Percentiles rank a stretch among this genome's conserved stretches.
These are phyloP conservation scores for Calonectria fujianensis DNA, from an alignment of 2,329 filamentous ascomycete species.

Conservation along the genomic window DNA sequence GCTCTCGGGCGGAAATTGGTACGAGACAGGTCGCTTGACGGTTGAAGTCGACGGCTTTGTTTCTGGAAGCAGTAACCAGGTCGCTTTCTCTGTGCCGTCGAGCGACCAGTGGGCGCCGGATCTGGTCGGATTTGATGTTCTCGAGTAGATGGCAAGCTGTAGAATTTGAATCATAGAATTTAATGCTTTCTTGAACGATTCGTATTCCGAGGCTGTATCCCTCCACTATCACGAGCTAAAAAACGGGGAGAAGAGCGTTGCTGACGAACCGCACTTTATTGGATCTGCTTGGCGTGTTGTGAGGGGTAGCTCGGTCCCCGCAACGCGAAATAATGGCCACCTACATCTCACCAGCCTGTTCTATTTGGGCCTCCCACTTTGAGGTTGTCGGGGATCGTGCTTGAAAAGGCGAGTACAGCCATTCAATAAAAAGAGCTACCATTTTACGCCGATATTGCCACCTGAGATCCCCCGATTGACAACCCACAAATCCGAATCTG, in stretches of 20 bases:
- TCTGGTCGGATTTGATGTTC: slow-evolving; percentile 64
- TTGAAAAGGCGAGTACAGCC: background rate
- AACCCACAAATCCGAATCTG: no score
- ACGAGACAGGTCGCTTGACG: slow-evolving; percentile 66
- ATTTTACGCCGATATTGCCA: no score
- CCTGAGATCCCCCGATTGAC: no score
- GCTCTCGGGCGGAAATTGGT: slow-evolving; percentile 70
- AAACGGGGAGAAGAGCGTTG: background rate
- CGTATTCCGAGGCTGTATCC: background rate
- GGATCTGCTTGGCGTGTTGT: slow-evolving; percentile 2
- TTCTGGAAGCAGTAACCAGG: slow-evolving; percentile 60
- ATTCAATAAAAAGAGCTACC: no score
- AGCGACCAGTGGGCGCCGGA: slow-evolving; percentile 62
- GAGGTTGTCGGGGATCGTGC: background rate
- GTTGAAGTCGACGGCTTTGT: slow-evolving; percentile 68
- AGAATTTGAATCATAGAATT: background rate
- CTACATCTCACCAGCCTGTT: background rate
- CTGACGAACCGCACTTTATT: background rate
- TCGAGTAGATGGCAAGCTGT: slow-evolving; percentile 22
- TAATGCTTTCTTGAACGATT: background rate
- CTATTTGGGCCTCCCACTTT: background rate
- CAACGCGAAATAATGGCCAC: background rate
- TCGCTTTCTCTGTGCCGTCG: slow-evolving; percentile 59
- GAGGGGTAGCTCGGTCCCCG: slow-evolving; percentile 13
- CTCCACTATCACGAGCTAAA: background rate